Evolutionary conservation across 2,329 filamentous ascomycete genomes (phyloP), one percentile per base, ranked within the genome.

Genomic region (Domatiomyces catenatus): DNA sequence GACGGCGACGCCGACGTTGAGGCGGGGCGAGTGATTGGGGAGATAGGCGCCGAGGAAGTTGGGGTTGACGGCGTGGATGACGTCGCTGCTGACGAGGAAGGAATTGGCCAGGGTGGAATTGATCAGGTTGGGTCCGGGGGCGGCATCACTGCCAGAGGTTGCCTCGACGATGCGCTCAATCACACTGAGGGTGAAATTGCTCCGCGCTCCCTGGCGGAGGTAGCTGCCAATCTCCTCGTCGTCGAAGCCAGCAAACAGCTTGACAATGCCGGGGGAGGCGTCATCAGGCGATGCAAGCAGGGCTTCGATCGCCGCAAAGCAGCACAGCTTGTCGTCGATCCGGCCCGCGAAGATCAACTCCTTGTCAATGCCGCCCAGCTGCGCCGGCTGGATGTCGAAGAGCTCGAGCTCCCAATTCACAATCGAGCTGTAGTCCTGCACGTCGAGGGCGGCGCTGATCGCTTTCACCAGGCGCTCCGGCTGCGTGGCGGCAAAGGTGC

Each of bases 321-420:
- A 93, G 74, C 92, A 96, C 46, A 98, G 81, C 73, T 95, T 96
- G 71, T 98, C 92, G 64, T 98, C 92, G 58, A 96, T 92, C 49
- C 92, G 84, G 52, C 90, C 89, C 7, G 86, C 90, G 57, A 90
- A 94, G 68, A 98, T 94, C 65, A 98, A 83, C 60, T 96, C 90
- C 64, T 84, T 86, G 60, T 94, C 86, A 51, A 98, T 67, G 10
- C 92, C 92, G 57, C 86, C 83, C 17, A 87, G 76, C 42, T 83
- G 80, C 1, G 89, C 89, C 7, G 89, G 86, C 65, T 95, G 88
- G 3, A 79, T 78, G 67, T 96, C 92, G 64, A 84, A 98, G 28
- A 98, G 81, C 69, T 98, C 92, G 39, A 96, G 79, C 64, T 98
- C 92, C 92, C 92, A 98, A 71, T 92, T 93, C 51, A 94, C 71